Conservation (phyloP, 2,329 filamentous ascomycete genomes). For the Tolypocladium capitatum region DNA sequence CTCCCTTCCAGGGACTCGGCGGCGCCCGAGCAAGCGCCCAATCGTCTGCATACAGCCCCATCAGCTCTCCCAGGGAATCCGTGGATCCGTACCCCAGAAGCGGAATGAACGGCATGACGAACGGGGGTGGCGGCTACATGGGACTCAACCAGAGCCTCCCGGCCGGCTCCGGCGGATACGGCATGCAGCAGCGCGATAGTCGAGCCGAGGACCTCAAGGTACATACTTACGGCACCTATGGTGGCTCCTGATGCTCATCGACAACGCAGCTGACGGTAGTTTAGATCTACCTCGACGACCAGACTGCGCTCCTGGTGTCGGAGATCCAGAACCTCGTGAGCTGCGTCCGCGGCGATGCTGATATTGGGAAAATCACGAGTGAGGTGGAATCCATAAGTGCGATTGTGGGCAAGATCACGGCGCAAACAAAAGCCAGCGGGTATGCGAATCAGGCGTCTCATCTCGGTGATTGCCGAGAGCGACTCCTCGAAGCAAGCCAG, state of each 20-base stretch:
- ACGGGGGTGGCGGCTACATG: slow-evolving; percentile 23
- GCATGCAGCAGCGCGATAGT: slow-evolving; percentile 22
- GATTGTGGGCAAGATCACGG: slow-evolving; percentile 57
- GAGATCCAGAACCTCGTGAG: slow-evolving; percentile 72
- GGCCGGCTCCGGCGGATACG: slow-evolving; percentile 25
- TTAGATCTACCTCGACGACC: slow-evolving; percentile 68
- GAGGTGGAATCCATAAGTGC: slow-evolving; percentile 58
- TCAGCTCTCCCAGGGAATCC: slow-evolving; percentile 54
- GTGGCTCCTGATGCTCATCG: slow-evolving; percentile 5
- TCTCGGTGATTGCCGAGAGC: slow-evolving; percentile 49
- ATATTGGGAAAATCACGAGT: slow-evolving; percentile 50
- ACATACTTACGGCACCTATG: slow-evolving; percentile 7
- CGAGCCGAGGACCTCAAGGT: slow-evolving; percentile 38
- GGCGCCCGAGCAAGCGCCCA: slow-evolving; percentile 46
- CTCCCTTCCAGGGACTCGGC: slow-evolving; percentile 45
- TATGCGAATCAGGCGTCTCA: slow-evolving; percentile 39
- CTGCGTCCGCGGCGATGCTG: slow-evolving; percentile 52
- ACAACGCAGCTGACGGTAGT: slow-evolving; percentile 6
- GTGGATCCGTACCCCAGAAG: slow-evolving; percentile 26
- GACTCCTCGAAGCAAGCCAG: slow-evolving; percentile 49
- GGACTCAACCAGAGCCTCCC: slow-evolving; percentile 20
- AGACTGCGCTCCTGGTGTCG: slow-evolving; percentile 65
- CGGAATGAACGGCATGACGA: slow-evolving; percentile 20
- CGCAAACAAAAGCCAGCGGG: slow-evolving; percentile 46
- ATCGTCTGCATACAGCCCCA: slow-evolving; percentile 63